Evolutionary conservation across 108 stramenopile species (phyloP).

Genomic region (Nannochloropsis gaditana): DNA sequence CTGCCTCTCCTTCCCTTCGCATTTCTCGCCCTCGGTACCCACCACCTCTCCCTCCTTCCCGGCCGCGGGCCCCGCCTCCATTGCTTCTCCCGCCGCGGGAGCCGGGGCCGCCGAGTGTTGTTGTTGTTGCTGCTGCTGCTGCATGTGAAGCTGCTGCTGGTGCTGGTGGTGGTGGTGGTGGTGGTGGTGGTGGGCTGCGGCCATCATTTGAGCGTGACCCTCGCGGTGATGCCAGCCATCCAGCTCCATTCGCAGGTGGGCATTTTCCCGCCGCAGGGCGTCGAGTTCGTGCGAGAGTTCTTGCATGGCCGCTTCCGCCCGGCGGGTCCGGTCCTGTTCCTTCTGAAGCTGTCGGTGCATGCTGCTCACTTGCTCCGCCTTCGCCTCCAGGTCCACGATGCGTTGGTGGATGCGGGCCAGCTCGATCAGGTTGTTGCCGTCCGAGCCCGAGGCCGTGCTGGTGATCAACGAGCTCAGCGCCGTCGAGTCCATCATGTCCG

Average conservation of each 20-base stretch:
- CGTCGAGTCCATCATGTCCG: neutral
- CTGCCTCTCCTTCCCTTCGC: neutral
- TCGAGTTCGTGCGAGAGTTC: neutral
- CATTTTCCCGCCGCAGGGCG: neutral
- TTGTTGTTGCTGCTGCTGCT: neutral
- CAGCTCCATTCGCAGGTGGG: neutral
- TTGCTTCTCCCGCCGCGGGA: no score
- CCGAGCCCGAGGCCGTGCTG: neutral
- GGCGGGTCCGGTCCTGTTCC: neutral
- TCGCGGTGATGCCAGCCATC: neutral
- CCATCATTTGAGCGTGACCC: neutral
- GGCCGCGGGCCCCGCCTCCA: no score
- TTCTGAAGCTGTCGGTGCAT: neutral
- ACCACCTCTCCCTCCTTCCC: no score
- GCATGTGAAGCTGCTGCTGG: neutral
- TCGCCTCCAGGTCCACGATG: neutral
- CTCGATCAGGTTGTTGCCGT: neutral
- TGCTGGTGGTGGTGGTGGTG: neutral
- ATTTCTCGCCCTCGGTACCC: neutral
- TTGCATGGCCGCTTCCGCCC: neutral
- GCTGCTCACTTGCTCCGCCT: neutral
- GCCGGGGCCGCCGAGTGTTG: no score
- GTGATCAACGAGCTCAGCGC: neutral
- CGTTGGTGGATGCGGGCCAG: neutral
- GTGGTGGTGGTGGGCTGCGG: neutral